A percentile compares a stretch with the other conserved stretches of the same genome.
These are phyloP conservation scores for Neonectria ditissima DNA, from an alignment of 2,329 filamentous ascomycete species.

Conservation along the genomic window DNA sequence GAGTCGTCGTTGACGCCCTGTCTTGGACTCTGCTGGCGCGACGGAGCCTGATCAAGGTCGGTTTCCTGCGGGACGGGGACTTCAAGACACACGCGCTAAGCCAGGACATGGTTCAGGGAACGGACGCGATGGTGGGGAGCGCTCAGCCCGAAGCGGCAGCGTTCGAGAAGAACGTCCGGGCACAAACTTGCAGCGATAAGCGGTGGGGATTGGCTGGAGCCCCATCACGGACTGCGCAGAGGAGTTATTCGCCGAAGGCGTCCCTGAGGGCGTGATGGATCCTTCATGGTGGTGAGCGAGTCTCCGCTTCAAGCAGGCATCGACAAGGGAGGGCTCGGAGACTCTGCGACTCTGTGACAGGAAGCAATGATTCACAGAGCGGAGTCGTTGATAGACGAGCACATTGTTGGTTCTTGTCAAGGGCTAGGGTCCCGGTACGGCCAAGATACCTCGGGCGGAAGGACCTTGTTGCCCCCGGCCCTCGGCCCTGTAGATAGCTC, in stretches of 20 bases:
- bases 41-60: conserved; percentile 9
- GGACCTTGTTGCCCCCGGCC: too few relatives aligned
- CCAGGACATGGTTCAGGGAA: conserved; percentile 8
- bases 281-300: conserved; percentile 8
- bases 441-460: too few relatives aligned
- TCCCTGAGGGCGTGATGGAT: conserved; percentile 7
- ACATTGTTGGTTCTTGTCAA: conserved; percentile 5
- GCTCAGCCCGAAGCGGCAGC: conserved; percentile 22
- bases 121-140: conserved; percentile 4
- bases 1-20: conserved; percentile 5
- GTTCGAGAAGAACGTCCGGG: conserved; percentile 26
- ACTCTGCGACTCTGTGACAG: conserved; percentile 22
- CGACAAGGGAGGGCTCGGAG: conserved; percentile 3
- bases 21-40: neutral
- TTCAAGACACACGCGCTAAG: neutral
- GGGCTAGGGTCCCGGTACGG: too few relatives aligned
- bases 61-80: conserved; percentile 32
- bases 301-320: neutral
- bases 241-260: conserved; percentile 8
- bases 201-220: conserved; percentile 15
- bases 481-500: too few relatives aligned
- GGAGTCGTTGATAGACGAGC: conserved; percentile 11
- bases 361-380: conserved; percentile 25
- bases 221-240: neutral
- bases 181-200: conserved; percentile 7